Conservation (phyloP, 805 yeast species). For the Teunomyces barrocoloradensis region DNA sequence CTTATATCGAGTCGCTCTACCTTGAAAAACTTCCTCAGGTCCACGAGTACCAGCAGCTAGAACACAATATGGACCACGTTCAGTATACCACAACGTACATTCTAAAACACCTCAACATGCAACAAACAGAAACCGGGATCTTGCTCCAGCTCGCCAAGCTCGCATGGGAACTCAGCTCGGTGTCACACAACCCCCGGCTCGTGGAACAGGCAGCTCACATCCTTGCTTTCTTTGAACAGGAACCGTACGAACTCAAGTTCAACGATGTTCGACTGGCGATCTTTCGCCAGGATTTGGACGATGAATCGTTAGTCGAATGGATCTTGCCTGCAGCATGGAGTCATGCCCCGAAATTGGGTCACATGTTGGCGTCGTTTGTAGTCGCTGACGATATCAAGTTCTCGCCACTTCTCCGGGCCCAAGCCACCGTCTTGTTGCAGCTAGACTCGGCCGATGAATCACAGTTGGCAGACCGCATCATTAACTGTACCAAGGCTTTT, state of each 20-base stretch:
- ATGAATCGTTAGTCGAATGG: slow-evolving; percentile 21
- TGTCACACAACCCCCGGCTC: slow-evolving; percentile 3
- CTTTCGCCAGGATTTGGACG: slow-evolving; percentile 19
- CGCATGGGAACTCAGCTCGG: slow-evolving; percentile 22
- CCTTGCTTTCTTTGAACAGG: slow-evolving; percentile 1
- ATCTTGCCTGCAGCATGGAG: slow-evolving; percentile 14
- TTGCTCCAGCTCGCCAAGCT: slow-evolving; percentile 19
- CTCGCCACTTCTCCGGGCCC: slow-evolving; percentile 17
- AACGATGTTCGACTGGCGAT: slow-evolving; percentile 12
- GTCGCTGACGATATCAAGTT: slow-evolving; percentile 21
- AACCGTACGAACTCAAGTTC: slow-evolving; percentile 6
- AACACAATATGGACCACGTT: slow-evolving; percentile 24
- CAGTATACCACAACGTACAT: slow-evolving; percentile 10
- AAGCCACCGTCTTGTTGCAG: slow-evolving; percentile 13
- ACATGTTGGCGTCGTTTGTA: slow-evolving; percentile 14
- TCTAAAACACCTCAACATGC: background rate
- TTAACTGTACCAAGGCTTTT: background rate
- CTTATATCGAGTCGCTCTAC: slow-evolving; percentile 29
- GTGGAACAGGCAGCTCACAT: slow-evolving; percentile 5
- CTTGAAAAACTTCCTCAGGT: slow-evolving; percentile 24
- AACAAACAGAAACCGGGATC: slow-evolving; percentile 3
- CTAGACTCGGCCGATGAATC: slow-evolving; percentile 1
- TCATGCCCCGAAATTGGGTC: slow-evolving; percentile 5
- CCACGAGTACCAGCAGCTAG: slow-evolving; percentile 35
- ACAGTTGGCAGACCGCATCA: background rate